Evolutionary conservation across 2,329 filamentous ascomycete species (phyloP).

Genomic region (Shiraia sp.): DNA sequence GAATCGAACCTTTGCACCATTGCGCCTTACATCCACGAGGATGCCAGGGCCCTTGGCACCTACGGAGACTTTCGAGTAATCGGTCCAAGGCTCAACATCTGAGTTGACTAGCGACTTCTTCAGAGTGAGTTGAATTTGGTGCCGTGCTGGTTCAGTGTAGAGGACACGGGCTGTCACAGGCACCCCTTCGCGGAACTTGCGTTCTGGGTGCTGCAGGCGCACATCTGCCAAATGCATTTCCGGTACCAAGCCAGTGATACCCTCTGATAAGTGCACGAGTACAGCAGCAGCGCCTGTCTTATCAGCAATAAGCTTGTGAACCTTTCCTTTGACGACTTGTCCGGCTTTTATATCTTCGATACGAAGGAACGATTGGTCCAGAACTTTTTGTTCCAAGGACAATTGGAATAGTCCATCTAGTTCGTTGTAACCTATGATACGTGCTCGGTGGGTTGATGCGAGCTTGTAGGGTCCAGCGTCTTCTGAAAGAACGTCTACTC

Average conservation of each 20-base stretch:
- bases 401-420: slow-evolving; percentile 84
- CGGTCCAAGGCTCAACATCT: slow-evolving; percentile 76
- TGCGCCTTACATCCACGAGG: slow-evolving; percentile 76
- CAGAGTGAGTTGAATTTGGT: slow-evolving; percentile 81
- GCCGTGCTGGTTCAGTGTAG: slow-evolving; percentile 74
- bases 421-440: slow-evolving; percentile 83
- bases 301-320: slow-evolving; percentile 83
- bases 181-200: slow-evolving; percentile 89
- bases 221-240: slow-evolving; percentile 89
- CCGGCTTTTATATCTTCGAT: slow-evolving; percentile 87
- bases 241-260: slow-evolving; percentile 85
- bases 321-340: slow-evolving; percentile 75
- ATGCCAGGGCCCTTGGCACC: slow-evolving; percentile 84
- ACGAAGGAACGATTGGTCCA: slow-evolving; percentile 88
- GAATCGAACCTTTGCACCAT: slow-evolving; percentile 89
- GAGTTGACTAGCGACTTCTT: slow-evolving; percentile 96
- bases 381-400: slow-evolving; percentile 78
- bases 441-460: slow-evolving; percentile 76
- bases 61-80: slow-evolving; percentile 72
- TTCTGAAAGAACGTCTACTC: slow-evolving; percentile 80
- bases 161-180: slow-evolving; percentile 84
- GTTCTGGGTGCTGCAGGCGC: slow-evolving; percentile 86
- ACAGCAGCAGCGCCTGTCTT: slow-evolving; percentile 78
- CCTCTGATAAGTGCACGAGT: slow-evolving; percentile 81
- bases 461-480: slow-evolving; percentile 76